Percentiles rank a stretch among this genome's conserved stretches.
These are phyloP conservation scores for Mrakia hoshinonis DNA, from an alignment of 768 basidiomycete genomes.

Conservation along the genomic window DNA sequence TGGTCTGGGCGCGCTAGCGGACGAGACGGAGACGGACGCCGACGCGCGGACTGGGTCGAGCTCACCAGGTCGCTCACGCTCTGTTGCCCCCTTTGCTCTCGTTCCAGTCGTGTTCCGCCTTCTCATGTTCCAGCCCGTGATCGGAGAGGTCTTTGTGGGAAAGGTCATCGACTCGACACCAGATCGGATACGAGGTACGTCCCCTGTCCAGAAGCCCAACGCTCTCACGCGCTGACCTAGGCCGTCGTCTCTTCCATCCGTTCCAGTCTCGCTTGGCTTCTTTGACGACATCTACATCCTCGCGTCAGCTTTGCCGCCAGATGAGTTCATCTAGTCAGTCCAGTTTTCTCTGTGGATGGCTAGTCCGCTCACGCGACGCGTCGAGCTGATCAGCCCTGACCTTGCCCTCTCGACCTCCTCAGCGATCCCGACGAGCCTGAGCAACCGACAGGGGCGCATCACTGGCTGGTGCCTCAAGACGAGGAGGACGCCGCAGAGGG, in stretches of 20 bases:
- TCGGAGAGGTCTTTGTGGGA: conserved; percentile 78
- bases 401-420: not conserved
- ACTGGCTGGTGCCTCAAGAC: conserved; percentile 17
- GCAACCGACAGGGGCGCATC: conserved; percentile 18
- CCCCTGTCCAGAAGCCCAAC: too few relatives aligned
- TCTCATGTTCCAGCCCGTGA: conserved; percentile 83
- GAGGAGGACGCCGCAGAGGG: conserved; percentile 15
- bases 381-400: not conserved
- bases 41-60: too few relatives aligned
- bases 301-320: conserved; percentile 66
- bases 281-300: conserved; percentile 92
- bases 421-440: conserved; percentile 39
- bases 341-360: not conserved
- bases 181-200: conserved; percentile 71
- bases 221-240: too few relatives aligned
- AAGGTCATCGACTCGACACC: conserved; percentile 80
- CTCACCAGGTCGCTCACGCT: not conserved
- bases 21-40: too few relatives aligned
- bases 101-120: conserved; percentile 73
- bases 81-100: not conserved
- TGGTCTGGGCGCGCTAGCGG: too few relatives aligned
- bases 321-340: conserved; percentile 39
- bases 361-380: not conserved
- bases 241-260: not conserved
- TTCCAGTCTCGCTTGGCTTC: conserved; percentile 72